These are phyloP conservation scores for Cryptococcus amylolentus DNA, from an alignment of 1,284 basidiomycete species.

Conservation along the genomic window DNA sequence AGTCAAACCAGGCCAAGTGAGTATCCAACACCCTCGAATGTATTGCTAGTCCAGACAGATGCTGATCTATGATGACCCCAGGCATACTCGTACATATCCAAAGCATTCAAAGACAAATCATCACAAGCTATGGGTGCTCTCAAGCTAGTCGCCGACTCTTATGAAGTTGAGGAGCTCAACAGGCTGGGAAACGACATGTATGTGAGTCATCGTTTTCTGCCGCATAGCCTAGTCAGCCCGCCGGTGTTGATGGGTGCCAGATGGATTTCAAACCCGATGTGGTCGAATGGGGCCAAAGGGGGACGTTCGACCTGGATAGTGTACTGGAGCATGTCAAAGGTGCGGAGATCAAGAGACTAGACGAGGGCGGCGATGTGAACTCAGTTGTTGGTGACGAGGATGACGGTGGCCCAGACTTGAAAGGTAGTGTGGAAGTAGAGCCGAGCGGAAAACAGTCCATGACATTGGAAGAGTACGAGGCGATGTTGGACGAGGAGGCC, in stretches of 20 bases:
- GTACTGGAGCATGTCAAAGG: conserved; percentile 38
- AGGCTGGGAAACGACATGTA: conserved; percentile 67
- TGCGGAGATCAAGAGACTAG: conserved; percentile 1
- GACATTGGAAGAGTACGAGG: conserved; percentile 43
- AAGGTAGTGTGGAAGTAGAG: conserved; percentile 5
- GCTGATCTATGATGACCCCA: conserved; percentile 4
- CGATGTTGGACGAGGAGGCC: conserved; percentile 36
- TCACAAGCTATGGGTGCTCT: conserved; percentile 75
- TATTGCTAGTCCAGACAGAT: not conserved
- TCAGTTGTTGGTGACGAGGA: not conserved
- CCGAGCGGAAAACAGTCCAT: conserved; percentile 15
- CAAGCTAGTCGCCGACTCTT: conserved; percentile 69
- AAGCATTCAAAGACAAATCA: conserved; percentile 69
- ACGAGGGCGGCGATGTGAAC: not conserved
- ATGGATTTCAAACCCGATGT: conserved; percentile 49
- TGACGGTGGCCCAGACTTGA: not conserved
- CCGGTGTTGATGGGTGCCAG: conserved; percentile 12
- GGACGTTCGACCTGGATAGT: conserved; percentile 34
- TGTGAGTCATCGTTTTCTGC: conserved; percentile 36
- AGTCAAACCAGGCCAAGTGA: conserved; percentile 61
- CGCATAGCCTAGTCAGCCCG: not conserved
- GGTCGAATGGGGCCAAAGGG: conserved; percentile 47
- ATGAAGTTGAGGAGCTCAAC: conserved; percentile 64
- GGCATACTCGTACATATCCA: conserved; percentile 78
- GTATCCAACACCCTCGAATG: conserved; percentile 4